These are phyloP conservation scores for Globisporangium alternatum DNA, from an alignment of 352 stramenopile genomes.

Conservation along the genomic window DNA sequence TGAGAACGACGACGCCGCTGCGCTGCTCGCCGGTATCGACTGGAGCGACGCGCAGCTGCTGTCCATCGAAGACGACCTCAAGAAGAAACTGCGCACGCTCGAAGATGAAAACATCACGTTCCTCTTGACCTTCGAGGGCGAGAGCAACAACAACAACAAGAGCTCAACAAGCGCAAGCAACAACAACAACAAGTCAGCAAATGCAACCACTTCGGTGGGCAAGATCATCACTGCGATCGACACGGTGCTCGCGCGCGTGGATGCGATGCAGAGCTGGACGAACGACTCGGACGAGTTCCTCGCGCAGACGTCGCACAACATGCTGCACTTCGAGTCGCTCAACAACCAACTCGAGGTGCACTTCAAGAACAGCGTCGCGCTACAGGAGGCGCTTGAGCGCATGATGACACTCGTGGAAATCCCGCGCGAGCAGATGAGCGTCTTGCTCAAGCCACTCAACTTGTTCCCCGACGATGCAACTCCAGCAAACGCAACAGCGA, in stretches of 20 bases:
- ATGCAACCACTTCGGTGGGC: conserved; percentile 40
- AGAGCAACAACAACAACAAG: conserved; percentile 12
- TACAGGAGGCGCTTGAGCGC: conserved; percentile 49
- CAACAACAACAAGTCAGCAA: background rate
- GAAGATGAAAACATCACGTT: conserved; percentile 81
- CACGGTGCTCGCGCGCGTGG: conserved; percentile 39
- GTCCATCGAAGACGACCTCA: conserved; percentile 50
- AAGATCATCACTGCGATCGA: conserved; percentile 60
- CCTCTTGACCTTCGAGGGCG: conserved; percentile 59
- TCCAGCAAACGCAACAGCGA: background rate
- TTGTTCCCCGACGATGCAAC: conserved; percentile 45
- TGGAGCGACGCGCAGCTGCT: conserved; percentile 55
- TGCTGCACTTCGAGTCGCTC: conserved; percentile 74
- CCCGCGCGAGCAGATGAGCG: conserved; percentile 44
- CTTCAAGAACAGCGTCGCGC: conserved; percentile 74
- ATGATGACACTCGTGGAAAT: conserved; percentile 57
- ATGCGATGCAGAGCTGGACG: conserved; percentile 51
- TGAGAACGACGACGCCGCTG: conserved; percentile 58
- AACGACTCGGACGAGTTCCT: conserved; percentile 58
- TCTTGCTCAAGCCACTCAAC: conserved; percentile 45
- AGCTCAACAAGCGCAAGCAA: background rate
- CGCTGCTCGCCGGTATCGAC: conserved; percentile 46
- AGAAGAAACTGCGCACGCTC: conserved; percentile 49
- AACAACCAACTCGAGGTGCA: conserved; percentile 81
- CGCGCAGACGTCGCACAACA: conserved; percentile 56